Evolutionary conservation across 257 asterid genomes (phyloP).

Genomic region (Salvia miltiorrhiza): DNA sequence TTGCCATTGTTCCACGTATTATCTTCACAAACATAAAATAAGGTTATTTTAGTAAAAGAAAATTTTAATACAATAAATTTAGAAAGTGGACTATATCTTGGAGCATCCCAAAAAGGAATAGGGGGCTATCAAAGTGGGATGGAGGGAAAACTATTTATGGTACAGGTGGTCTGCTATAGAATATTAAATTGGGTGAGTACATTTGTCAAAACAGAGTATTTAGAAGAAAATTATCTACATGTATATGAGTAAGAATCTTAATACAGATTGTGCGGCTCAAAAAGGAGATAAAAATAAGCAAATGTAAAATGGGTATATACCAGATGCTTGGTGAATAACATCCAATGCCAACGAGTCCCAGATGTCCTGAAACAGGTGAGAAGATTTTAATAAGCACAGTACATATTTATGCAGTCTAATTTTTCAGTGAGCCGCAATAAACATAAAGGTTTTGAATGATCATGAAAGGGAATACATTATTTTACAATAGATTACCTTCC

Average conservation of each 20-base stretch:
- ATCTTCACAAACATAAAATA: too few relatives aligned
- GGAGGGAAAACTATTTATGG: background rate
- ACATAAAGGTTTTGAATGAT: background rate
- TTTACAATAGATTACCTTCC: constrained; percentile 51
- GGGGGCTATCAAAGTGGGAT: too few relatives aligned
- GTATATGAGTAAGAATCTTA: background rate
- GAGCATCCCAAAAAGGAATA: too few relatives aligned
- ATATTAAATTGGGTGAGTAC: background rate
- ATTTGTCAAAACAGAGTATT: background rate
- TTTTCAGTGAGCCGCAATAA: constrained; percentile 3
- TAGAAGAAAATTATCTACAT: background rate
- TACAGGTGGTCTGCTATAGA: background rate
- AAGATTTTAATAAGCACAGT: constrained; percentile 3
- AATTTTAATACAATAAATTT: too few relatives aligned
- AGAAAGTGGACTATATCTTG: too few relatives aligned
- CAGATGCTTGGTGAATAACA: constrained; percentile 78
- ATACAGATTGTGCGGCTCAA: background rate
- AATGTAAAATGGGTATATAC: constrained; percentile 32
- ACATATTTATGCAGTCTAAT: background rate
- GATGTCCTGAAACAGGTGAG: constrained; percentile 45
- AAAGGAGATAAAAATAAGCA: background rate
- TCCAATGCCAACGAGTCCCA: constrained; percentile 94
- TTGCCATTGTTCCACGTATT: too few relatives aligned
- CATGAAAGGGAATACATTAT: background rate
- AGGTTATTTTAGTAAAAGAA: too few relatives aligned